Base-by-base conservation (phyloP, 1,284 basidiomycete genomes). In the Puccinia novopanici region DNA sequence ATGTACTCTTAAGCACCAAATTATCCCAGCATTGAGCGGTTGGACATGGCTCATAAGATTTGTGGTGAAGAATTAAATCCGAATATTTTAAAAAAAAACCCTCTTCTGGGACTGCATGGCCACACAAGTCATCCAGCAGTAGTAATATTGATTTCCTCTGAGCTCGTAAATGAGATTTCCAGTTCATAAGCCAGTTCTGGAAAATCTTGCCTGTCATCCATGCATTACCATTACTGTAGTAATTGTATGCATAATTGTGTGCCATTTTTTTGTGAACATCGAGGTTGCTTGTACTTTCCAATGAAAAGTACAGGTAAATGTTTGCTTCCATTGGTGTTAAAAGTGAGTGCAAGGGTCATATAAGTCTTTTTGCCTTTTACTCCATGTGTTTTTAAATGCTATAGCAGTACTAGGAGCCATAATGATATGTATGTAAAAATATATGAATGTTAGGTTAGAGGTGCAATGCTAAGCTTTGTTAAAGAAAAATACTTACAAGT, bases 381-480 rank as follows among this genome's bases (percentile, higher is more conserved):
- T 5, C 75, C 75, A 19, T 68, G 34, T 0, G 2, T 70, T 22
- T 8, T 68, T 40, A n/a, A 34, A 48, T 12, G 75, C 75, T 10
- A 77, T 37, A n/a, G 50, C 63, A 19, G 27, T 68, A 68, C 70
- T 65, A n/a, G 75, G 75, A 52, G 75, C 63, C 65, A 77, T 68
- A 1, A n/a, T n/a, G n/a, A n/a, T n/a, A n/a, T n/a, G 63, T 77
- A n/a, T 45, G 8, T 19, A 8, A 34, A 4, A 30, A 19, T 27
- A 4, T 27, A 30, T 27, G 4, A 63, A 63, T 34, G n/a, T n/a
- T n/a, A n/a, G n/a, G n/a, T n/a, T n/a, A n/a, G 30, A 57, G 22
- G 9, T 8, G 45, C n/a, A n/a, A n/a, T n/a, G n/a, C n/a, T n/a
- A n/a, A n/a, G 15, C 24, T 45, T 45, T 45, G 15, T 45, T 45